phyloP scores from a whole-genome alignment of 345 rosid species.

The Sisymbrium irio region DNA sequence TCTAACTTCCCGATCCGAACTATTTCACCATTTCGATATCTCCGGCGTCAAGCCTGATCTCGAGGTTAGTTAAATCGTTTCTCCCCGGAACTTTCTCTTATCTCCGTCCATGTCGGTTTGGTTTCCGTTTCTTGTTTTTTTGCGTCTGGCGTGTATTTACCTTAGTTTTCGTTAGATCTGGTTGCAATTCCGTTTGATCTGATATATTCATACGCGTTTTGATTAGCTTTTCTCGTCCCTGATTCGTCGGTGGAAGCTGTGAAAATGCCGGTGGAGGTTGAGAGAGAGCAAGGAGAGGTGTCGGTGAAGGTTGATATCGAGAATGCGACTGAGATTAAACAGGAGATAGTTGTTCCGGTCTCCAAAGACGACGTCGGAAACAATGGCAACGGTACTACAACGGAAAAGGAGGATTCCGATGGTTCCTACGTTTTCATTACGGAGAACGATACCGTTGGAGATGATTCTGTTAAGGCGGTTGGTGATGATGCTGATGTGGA shows the following conservation, averaged over 20 bases:
- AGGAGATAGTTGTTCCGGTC: constrained; percentile 23
- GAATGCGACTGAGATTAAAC: constrained; percentile 27
- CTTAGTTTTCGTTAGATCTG: constrained; percentile 24
- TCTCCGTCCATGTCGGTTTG: constrained; percentile 21
- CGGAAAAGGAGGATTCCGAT: constrained; percentile 39
- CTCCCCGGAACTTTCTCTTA: constrained; percentile 8
- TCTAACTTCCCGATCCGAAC: constrained; percentile 15
- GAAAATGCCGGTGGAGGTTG: constrained; percentile 58
- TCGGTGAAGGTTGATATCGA: constrained; percentile 39
- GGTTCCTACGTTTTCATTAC: constrained; percentile 43
- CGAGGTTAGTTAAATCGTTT: constrained; percentile 31
- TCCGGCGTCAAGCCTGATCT: constrained; percentile 31
- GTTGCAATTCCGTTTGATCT: constrained; percentile 31
- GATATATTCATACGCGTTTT: constrained; percentile 5
- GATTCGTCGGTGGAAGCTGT: constrained; percentile 32
- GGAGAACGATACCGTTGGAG: constrained; percentile 36
- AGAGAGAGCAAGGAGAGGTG: constrained; percentile 39
- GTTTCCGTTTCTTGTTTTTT: not conserved
- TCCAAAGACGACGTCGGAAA: constrained; percentile 40
- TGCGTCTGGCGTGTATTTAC: not conserved
- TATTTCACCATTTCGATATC: constrained; percentile 15
- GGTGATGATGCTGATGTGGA: constrained; percentile 12
- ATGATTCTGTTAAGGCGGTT: constrained; percentile 24
- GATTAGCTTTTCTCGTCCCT: not conserved
- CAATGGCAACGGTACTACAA: constrained; percentile 26